Evolutionary conservation across 495 filamentous ascomycete genomes (phyloP), one percentile per base, ranked within the genome.

Genomic region (Xylaria intraflava): DNA sequence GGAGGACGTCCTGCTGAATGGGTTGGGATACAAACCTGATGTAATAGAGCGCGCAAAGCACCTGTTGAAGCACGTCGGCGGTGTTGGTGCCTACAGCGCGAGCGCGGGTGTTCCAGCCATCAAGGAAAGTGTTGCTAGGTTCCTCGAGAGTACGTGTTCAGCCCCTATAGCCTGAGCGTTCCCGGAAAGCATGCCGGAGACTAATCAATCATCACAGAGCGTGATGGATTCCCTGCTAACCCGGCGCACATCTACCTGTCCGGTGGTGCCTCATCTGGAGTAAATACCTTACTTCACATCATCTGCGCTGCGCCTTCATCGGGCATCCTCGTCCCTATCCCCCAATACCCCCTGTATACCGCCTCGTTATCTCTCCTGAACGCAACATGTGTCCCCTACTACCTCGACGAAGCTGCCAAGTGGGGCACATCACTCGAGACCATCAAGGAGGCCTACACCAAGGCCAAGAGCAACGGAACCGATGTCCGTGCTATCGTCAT

Each of bases 311-410:
- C 76, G 19, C 83, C 83, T n/a, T 77, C 84, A 19, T 86, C 88
- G 8, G 93, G 93, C 51, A 80, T 98, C 27, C 80, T 98, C 26
- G 86, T 98, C 19, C 93, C 93, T 5, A 97, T 98, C 56, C 93
- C 93, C 7, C 93, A 98, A 71, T 98, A 98, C 67, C 93, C 93
- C 10, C 83, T 98, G 35, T 98, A 98, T 72, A 97, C 94, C 24
- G 93, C 93, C 35, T 95, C 92, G 2, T 80, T 98, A 49, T 71
- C 90, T 20, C 72, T 98, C 14, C 78, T 96, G 55, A 82, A 96
- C 69, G 89, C 94, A 14, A 78, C 79, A 36, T 89, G 86, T 61
- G 93, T 98, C 20, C 90, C 91, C 11, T 98, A 98, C 70, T 86
- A 87, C 68, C 80, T 98, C 42, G 86, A 97, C 53, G 93, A 98